Percentiles rank a stretch among this genome's conserved stretches.
These are phyloP conservation scores for Podospora fimiseda DNA, from an alignment of 495 filamentous ascomycete genomes.

Conservation along the genomic window DNA sequence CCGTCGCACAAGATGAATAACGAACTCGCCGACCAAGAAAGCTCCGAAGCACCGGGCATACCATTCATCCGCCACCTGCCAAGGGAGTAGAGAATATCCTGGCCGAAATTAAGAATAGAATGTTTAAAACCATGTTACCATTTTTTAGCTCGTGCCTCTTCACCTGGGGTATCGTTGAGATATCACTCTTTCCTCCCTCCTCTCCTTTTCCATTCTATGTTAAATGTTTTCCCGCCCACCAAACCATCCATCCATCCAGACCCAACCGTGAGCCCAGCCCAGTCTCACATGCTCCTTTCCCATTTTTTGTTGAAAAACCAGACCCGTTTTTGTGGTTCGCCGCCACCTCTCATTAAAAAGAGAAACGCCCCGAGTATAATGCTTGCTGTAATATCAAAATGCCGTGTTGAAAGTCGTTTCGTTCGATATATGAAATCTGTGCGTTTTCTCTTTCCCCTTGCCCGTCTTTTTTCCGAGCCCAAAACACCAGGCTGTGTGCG, in stretches of 20 bases:
- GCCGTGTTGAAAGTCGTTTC: neutral
- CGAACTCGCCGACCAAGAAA: no score
- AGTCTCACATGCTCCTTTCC: neutral
- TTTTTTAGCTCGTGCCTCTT: no score
- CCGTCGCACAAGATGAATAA: no score
- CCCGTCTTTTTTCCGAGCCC: neutral
- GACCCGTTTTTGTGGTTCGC: conserved; percentile 2
- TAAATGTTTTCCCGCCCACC: neutral
- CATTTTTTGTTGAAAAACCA: conserved; percentile 36
- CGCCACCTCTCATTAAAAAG: neutral
- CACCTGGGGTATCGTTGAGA: conserved; percentile 36
- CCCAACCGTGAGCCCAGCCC: conserved; percentile 6
- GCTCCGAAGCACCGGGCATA: no score
- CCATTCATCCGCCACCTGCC: no score
- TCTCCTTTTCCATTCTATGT: conserved; percentile 1
- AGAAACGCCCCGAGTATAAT: neutral
- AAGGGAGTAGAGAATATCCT: no score
- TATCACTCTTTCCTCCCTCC: conserved; percentile 16
- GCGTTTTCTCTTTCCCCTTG: conserved; percentile 4
- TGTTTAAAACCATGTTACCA: no score
- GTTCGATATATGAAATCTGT: conserved; percentile 7
- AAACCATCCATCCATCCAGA: conserved; percentile 4
- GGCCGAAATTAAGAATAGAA: no score
- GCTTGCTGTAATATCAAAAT: neutral
- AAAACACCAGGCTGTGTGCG: neutral